A percentile compares a stretch with the other conserved stretches of the same genome.
phyloP scores from a whole-genome alignment of 495 filamentous ascomycete species.

The Neurospora sp. region DNA sequence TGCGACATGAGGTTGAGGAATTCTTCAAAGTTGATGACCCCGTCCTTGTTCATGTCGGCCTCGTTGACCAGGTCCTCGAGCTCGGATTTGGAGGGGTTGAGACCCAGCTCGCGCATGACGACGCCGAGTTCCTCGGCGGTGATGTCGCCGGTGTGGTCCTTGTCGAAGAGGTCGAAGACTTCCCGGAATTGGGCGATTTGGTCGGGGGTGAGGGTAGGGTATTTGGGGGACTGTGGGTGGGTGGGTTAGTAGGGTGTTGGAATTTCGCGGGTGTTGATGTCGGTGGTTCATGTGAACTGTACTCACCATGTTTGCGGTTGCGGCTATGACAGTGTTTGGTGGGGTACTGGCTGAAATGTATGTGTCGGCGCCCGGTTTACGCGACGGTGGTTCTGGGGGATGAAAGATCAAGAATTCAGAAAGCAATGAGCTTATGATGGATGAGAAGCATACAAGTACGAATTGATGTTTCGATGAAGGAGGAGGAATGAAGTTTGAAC shows the following conservation, averaged over 20 bases:
- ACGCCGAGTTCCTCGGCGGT: constrained; percentile 31
- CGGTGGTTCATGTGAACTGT: background rate
- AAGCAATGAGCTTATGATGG: background rate
- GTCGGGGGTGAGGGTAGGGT: constrained; percentile 1
- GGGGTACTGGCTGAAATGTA: background rate
- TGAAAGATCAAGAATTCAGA: background rate
- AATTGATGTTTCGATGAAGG: background rate
- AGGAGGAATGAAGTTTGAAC: background rate
- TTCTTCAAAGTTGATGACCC: constrained; percentile 38
- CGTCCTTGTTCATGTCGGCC: constrained; percentile 34
- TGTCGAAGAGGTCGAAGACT: constrained; percentile 90
- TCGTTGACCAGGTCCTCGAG: constrained; percentile 39
- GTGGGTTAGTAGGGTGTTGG: background rate
- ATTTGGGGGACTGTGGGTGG: background rate
- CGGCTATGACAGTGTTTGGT: background rate
- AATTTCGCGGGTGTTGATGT: background rate
- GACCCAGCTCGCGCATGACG: constrained; percentile 37
- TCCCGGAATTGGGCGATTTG: constrained; percentile 91
- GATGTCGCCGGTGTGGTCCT: constrained; percentile 66
- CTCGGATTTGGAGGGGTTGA: constrained; percentile 33
- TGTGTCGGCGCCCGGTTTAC: background rate
- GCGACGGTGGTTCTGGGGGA: background rate
- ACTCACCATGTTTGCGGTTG: background rate
- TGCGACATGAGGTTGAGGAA: constrained; percentile 39
- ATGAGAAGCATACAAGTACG: background rate